A percentile compares a stretch with the other conserved stretches of the same genome.
Evolutionary conservation across 192 early-diverging fungal species (phyloP).

Genomic region (Coemansia aciculifera): DNA sequence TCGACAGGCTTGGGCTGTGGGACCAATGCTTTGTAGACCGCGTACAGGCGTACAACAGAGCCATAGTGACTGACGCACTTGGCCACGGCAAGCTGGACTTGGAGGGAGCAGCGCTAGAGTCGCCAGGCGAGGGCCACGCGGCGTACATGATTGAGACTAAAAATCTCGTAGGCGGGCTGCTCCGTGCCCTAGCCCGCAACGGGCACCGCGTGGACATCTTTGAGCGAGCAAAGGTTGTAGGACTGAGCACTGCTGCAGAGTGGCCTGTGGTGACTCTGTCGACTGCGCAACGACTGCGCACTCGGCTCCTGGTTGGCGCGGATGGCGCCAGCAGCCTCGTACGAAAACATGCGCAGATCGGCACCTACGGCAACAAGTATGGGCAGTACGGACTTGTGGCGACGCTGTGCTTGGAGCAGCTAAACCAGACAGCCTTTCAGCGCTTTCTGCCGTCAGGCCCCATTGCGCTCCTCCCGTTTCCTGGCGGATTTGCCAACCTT

Average conservation of each 20-base stretch:
- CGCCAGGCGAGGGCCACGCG: conserved; percentile 39
- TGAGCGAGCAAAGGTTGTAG: conserved; percentile 67
- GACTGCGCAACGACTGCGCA: conserved; percentile 61
- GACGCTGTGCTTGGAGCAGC: conserved; percentile 67
- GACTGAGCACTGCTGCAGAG: neutral
- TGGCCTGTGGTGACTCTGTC: conserved; percentile 78
- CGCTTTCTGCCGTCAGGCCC: conserved; percentile 94
- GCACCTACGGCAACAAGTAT: conserved; percentile 86
- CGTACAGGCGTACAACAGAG: conserved; percentile 59
- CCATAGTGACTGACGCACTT: conserved; percentile 45
- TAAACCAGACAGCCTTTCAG: conserved; percentile 80
- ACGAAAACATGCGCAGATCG: conserved; percentile 78
- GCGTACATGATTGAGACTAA: conserved; percentile 90
- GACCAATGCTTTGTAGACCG: conserved; percentile 61
- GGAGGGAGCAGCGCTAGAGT: neutral
- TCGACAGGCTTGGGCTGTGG: conserved; percentile 65
- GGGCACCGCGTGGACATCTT: conserved; percentile 60
- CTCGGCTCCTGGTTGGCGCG: conserved; percentile 83
- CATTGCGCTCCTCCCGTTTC: conserved; percentile 82
- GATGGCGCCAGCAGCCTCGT: conserved; percentile 89
- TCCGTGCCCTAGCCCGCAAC: conserved; percentile 49
- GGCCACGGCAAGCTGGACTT: conserved; percentile 26
- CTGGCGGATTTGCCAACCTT: conserved; percentile 63
- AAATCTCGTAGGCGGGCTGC: conserved; percentile 72
- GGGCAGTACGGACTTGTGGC: conserved; percentile 83